Evolutionary conservation across 768 basidiomycete species (phyloP), one percentile per base, ranked within the genome.

Genomic region (Fomitopsis serialis): DNA sequence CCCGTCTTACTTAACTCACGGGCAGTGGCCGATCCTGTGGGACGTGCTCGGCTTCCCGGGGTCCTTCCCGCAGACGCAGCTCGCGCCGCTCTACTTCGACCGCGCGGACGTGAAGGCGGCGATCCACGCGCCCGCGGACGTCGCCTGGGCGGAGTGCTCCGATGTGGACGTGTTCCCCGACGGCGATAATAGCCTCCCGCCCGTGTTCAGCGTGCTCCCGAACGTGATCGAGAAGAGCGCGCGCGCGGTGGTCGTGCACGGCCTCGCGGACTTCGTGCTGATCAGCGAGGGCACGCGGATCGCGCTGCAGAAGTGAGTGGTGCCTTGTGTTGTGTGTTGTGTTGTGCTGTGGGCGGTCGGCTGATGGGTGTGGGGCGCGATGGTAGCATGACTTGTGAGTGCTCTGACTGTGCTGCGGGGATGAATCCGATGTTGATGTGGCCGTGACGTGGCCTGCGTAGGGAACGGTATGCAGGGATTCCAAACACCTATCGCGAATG

Each of bases 21-120:
- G n/a, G 11, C 44, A 74, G 58, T 87, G 72, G 66, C 88, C 87
- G 0, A 74, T 85, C 40, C 70, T 85, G 12, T 89, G 85, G 87
- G 87, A 89, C 55, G 86, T 89, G 4, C 82, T 89, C 27, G 87
- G 87, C n/a, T 89, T 85, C 76, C 87, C 87, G 1, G 83, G 82
- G 8, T 78, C 82, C 0, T 57, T 62, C 43, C 34, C 43, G 3
- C 72, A 87, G 27, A 60, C 62, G 4, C 86, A 87, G 60, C 49
- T 71, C 5, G 63, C 78, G 0, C 87, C 86, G 2, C 52, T 89
- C 40, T 90, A 89, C 68, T 90, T 90, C 62, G 75, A 88, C 67
- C 76, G 81, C 40, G 61, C 60, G 4, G 84, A 89, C 35, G 87
- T 91, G 48, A 85, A 88, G 68, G 59, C 61, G 37, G 86, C 80